Base-by-base conservation (phyloP, 148 eudicot genomes). In the Silene conica region DNA sequence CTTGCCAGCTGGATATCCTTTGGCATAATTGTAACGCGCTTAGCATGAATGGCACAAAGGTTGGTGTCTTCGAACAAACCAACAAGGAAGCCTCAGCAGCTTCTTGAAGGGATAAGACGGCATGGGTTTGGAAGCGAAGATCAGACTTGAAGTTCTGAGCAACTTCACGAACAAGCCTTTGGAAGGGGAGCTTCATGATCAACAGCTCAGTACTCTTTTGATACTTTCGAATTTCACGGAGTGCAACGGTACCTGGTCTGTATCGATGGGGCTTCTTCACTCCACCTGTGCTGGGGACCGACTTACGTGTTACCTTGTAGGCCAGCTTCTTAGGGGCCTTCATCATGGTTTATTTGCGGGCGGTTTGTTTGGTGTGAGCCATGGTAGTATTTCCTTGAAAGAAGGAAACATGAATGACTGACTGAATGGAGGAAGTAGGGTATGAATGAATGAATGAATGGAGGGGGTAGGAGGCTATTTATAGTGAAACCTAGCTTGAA, bases 1-100 rank as follows among this genome's bases (percentile, higher is more conserved):
- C 69, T 38, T 66, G 69, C 69, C 23, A 66, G 25, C 23, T 41
- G 69, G 25, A 66, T 66, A 41, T 66, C 52, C 69, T 38, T 66
- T 41, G 69, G 50, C 69, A 66, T 66, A 19, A 66, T 66, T 66
- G 69, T 66, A 25, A 41, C 50, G 19, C 69, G 69, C 69, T 66
- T 66, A 38, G 69, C 69, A 66, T 66, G 52, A 59, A 59, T 59
- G 28, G 63, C 63, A 22, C 63, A 59, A 59, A 59, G 63, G 13
- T 59, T 59, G 28, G 63, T 59, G 63, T 59, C 63, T 9, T 59
- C 63, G 13, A 59, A 59, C 14, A 59, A 59, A 21, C 63, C 63
- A 20, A 59, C 63, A 1, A 59, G 63, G 63, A 8, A 59, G 63
- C 25, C 19, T 59, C 63, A 22, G 63, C 26, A 7, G 63, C 63